Percentiles rank a stretch among this genome's conserved stretches.
These are phyloP conservation scores for Isoetes engelmannii DNA, from an alignment of 83 land plant genomes.

Conservation along the genomic window DNA sequence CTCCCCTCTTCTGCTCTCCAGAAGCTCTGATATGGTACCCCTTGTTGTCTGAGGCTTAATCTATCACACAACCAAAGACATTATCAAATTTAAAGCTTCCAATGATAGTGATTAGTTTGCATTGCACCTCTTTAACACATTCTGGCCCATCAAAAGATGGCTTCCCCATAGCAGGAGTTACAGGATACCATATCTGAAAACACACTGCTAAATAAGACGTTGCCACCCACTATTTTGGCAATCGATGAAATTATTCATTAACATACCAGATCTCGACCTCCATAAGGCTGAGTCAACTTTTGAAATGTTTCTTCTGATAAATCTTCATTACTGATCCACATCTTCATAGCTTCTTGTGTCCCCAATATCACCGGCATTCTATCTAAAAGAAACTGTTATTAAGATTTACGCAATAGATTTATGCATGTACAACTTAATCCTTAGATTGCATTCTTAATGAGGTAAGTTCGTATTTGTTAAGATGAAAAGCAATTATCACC, in stretches of 20 bases:
- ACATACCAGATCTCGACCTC: constrained; percentile 25
- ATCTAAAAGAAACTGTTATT: constrained; percentile 22
- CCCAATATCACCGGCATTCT: constrained; percentile 93
- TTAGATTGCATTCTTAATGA: not conserved
- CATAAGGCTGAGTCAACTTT: constrained; percentile 63
- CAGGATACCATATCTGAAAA: constrained; percentile 73
- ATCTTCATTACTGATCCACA: constrained; percentile 50
- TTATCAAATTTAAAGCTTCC: too few species aligned
- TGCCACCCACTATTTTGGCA: constrained; percentile 5
- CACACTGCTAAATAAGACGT: not conserved
- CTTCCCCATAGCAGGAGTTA: constrained; percentile 70
- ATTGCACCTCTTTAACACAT: constrained; percentile 45
- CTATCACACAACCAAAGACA: too few species aligned
- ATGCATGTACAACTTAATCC: constrained; percentile 21
- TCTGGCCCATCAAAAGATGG: constrained; percentile 52
- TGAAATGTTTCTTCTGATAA: constrained; percentile 41
- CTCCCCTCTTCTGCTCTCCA: too few species aligned
- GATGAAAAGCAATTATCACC: too few species aligned
- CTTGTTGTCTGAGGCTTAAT: too few species aligned
- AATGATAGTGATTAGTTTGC: too few species aligned
- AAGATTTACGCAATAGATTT: too few species aligned
- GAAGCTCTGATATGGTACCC: too few species aligned
- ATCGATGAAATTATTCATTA: not conserved
- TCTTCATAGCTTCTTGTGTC: constrained; percentile 37
- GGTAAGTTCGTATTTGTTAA: too few species aligned